Base-by-base conservation (phyloP, 345 rosid genomes). In the Heritiera fomes region DNA sequence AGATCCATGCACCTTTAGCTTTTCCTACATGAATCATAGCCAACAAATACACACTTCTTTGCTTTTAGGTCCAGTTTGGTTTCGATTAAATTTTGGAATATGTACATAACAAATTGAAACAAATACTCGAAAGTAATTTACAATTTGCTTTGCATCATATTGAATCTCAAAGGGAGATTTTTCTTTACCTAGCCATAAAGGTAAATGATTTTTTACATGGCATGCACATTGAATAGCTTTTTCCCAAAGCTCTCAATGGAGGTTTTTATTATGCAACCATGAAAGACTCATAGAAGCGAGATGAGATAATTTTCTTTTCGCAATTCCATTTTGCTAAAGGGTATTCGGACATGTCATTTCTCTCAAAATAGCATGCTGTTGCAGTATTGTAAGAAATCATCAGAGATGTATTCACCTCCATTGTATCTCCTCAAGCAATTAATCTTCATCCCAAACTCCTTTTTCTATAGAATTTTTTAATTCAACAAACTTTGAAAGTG, bases 21-120 rank as follows among this genome's bases (percentile, higher is more conserved):
- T 47, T 81, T 86, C 70, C 41, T 79, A 3, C 34, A 18, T n/a
- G 52, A 23, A 14, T 85, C 78, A 73, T 81, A 81, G 9, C 80
- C 52, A 65, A 71, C 40, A 60, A 76, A 83, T 0, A 80, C 49
- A 46, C 83, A 81, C 7, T 47, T 75, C 15, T 40, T 75, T 5
- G 60, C 82, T 38, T 46, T 82, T 40, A 28, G 38, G 49, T 75
- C 77, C 6, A 81, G 49, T 47, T 81, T 77, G 77, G 77, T 34
- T 77, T 15, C n/a, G 6, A 4, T 53, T 75, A 46, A 6, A 4
- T 34, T 60, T 81, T 12, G 17, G 73, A 62, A 55, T 0, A 81
- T 72, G 69, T 46, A 55, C 67, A 77, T 64, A 63, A 65, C 45
- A 84, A 53, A 75, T 50, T 0, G 55, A 81, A 10, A 82, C 71